A percentile compares a stretch with the other conserved stretches of the same genome.
Conservation (phyloP, 2,329 filamentous ascomycete genomes). For the Alternaria gansuensis region DNA sequence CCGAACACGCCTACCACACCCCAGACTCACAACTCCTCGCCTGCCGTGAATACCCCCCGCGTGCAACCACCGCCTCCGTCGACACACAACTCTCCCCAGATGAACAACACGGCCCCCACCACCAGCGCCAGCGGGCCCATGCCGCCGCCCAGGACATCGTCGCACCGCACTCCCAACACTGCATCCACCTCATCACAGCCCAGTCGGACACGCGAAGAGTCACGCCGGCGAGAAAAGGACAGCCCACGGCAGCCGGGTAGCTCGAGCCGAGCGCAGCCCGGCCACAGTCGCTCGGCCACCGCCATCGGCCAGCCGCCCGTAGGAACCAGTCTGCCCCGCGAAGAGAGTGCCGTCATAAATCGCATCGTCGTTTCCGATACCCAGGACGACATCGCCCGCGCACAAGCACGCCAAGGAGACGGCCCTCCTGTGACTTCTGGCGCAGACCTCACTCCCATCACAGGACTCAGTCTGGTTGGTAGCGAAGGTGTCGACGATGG, state of each 20-base stretch:
- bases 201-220: slow-evolving; percentile 36
- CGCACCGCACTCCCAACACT: slow-evolving; percentile 61
- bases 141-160: slow-evolving; percentile 81
- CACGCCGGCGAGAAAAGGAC: slow-evolving; percentile 60
- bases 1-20: slow-evolving; percentile 51
- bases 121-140: slow-evolving; percentile 67
- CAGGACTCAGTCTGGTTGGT: slow-evolving; percentile 60
- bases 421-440: slow-evolving; percentile 58
- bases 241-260: slow-evolving; percentile 50
- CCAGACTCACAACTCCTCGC: slow-evolving; percentile 50
- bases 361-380: slow-evolving; percentile 80
- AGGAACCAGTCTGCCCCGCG: slow-evolving; percentile 67
- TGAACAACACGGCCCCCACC: slow-evolving; percentile 62
- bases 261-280: slow-evolving; percentile 49
- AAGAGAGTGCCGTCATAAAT: slow-evolving; percentile 81
- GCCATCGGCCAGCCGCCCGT: slow-evolving; percentile 65
- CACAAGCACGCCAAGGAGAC: slow-evolving; percentile 73
- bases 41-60: slow-evolving; percentile 20
- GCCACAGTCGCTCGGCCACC: slow-evolving; percentile 57
- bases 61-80: slow-evolving; percentile 38
- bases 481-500: slow-evolving; percentile 62
- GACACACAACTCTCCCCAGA: slow-evolving; percentile 54
- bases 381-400: slow-evolving; percentile 74
- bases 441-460: slow-evolving; percentile 57
- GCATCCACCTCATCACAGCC: slow-evolving; percentile 40